Evolutionary conservation across 2,329 filamentous ascomycete genomes (phyloP).

Genomic region (Zasmidium cellare): DNA sequence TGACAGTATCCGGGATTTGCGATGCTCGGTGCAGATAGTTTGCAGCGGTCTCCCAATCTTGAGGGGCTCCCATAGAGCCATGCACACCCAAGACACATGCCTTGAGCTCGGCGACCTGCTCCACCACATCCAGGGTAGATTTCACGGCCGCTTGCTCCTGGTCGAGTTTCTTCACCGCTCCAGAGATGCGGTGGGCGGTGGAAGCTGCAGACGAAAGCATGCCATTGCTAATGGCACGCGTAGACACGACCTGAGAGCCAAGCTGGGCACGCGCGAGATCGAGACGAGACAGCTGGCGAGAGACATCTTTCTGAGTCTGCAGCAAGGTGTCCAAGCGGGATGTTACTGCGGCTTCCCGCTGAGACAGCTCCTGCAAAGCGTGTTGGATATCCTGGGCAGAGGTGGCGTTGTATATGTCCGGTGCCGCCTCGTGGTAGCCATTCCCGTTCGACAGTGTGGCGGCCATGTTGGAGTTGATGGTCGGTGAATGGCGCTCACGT

Average conservation of each 20-base stretch:
- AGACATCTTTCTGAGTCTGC: conserved; percentile 80
- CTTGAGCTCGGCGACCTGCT: conserved; percentile 95
- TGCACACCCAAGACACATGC: conserved; percentile 92
- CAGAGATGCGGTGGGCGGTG: conserved; percentile 82
- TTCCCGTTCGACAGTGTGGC: conserved; percentile 3
- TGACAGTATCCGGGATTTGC: conserved; percentile 76
- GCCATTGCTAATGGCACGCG: conserved; percentile 79
- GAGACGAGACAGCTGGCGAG: conserved; percentile 80
- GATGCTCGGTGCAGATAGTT: conserved; percentile 82
- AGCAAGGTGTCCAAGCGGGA: conserved; percentile 73
- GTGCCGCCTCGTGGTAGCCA: background rate
- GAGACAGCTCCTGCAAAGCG: conserved; percentile 72
- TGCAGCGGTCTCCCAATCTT: conserved; percentile 97
- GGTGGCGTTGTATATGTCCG: conserved; percentile 65
- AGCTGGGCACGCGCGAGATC: conserved; percentile 87
- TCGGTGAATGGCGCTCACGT: background rate
- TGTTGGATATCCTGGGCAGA: conserved; percentile 78
- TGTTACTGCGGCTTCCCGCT: conserved; percentile 73
- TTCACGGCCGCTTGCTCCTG: conserved; percentile 89
- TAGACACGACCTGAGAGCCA: conserved; percentile 80
- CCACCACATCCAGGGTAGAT: conserved; percentile 85
- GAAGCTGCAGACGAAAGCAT: conserved; percentile 86
- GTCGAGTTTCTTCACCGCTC: conserved; percentile 83
- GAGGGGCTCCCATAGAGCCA: conserved; percentile 93
- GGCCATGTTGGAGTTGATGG: conserved; percentile 1